Evolutionary conservation across 2,329 filamentous ascomycete genomes (phyloP).

Genomic region (Epichloe sibirici): DNA sequence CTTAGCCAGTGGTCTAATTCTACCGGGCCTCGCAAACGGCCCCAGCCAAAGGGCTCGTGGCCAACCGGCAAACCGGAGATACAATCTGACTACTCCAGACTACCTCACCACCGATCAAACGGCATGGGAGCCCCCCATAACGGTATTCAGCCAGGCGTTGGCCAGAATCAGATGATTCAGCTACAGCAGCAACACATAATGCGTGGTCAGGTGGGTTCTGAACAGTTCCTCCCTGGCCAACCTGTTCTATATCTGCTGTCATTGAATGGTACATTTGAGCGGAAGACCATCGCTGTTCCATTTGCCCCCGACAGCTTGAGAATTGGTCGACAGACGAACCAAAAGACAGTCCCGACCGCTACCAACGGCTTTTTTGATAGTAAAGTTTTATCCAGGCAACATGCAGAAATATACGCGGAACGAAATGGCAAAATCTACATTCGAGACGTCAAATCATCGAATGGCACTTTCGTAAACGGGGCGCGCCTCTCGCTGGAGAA

Average conservation of each 20-base stretch:
- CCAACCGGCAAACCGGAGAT: slow-evolving; percentile 34
- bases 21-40: slow-evolving; percentile 37
- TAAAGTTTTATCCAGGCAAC: slow-evolving; percentile 90
- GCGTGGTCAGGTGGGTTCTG: slow-evolving; percentile 39
- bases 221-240: slow-evolving; percentile 49
- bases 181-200: slow-evolving; percentile 41
- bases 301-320: slow-evolving; percentile 88
- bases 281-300: slow-evolving; percentile 89
- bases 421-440: slow-evolving; percentile 85
- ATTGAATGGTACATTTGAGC: slow-evolving; percentile 91
- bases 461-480: slow-evolving; percentile 96
- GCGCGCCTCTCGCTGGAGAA: slow-evolving; percentile 85
- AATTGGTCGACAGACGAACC: slow-evolving; percentile 93
- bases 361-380: slow-evolving; percentile 95
- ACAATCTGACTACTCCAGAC: slow-evolving; percentile 34
- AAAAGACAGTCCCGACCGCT: slow-evolving; percentile 84
- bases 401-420: slow-evolving; percentile 91
- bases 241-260: slow-evolving; percentile 79
- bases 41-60: slow-evolving; percentile 39
- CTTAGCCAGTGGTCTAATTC: slow-evolving; percentile 37
- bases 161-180: slow-evolving; percentile 27
- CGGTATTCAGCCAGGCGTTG: slow-evolving; percentile 18
- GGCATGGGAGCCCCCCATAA: slow-evolving; percentile 25
- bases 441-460: slow-evolving; percentile 94
- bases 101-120: slow-evolving; percentile 30